phyloP scores from a whole-genome alignment of 2,329 filamentous ascomycete species.

The Colletotrichum limetticola region DNA sequence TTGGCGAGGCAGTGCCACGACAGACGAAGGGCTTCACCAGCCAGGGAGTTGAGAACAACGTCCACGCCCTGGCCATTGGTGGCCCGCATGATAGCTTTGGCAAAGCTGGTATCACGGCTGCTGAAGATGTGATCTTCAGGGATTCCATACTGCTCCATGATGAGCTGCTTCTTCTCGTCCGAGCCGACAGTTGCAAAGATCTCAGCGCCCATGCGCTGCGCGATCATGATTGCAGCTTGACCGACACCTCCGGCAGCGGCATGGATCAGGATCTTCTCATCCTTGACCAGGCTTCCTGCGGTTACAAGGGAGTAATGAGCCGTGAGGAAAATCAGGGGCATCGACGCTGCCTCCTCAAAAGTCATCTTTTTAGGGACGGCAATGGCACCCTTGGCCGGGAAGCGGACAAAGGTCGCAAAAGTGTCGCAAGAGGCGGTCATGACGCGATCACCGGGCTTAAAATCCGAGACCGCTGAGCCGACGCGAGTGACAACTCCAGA shows the following conservation, averaged over 20 bases:
- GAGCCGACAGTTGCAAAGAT: slow-evolving; percentile 54
- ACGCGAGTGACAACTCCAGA: slow-evolving; percentile 46
- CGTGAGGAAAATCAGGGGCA: slow-evolving; percentile 43
- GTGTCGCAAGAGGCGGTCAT: slow-evolving; percentile 36
- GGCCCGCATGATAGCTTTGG: slow-evolving; percentile 39
- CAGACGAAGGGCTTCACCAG: slow-evolving; percentile 53
- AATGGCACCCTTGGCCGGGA: slow-evolving; percentile 38
- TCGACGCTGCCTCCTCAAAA: slow-evolving; percentile 49
- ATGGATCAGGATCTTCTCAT: slow-evolving; percentile 53
- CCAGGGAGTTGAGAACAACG: slow-evolving; percentile 52
- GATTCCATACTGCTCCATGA: slow-evolving; percentile 42
- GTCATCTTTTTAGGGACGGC: slow-evolving; percentile 50
- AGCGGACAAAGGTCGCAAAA: slow-evolving; percentile 39
- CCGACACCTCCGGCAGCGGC: slow-evolving; percentile 51
- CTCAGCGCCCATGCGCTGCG: slow-evolving; percentile 50
- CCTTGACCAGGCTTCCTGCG: slow-evolving; percentile 43
- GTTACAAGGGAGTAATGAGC: slow-evolving; percentile 43
- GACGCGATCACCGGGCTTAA: slow-evolving; percentile 46
- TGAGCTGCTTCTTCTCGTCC: slow-evolving; percentile 42
- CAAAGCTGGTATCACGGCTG: slow-evolving; percentile 44
- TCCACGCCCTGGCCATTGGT: slow-evolving; percentile 47
- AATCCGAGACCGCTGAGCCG: slow-evolving; percentile 41
- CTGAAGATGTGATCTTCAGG: slow-evolving; percentile 42
- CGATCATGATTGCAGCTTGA: slow-evolving; percentile 51
- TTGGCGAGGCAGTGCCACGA: slow-evolving; percentile 56